Base-by-base conservation (phyloP, 352 stramenopile species). In the Globisporangium nodosum region DNA sequence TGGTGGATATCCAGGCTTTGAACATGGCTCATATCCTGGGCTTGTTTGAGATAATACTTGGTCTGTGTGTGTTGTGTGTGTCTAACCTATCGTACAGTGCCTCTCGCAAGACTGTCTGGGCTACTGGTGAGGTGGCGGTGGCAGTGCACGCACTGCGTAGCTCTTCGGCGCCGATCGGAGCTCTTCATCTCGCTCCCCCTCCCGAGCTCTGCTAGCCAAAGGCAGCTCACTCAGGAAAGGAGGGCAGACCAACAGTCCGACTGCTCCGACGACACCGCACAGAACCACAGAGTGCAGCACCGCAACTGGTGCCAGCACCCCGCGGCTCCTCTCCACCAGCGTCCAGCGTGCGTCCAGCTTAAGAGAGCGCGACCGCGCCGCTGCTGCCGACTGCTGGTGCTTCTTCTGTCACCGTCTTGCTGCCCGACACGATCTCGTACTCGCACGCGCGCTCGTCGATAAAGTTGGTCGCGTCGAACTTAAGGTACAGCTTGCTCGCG, bases 401-500 rank as follows among this genome's bases (percentile, higher is more conserved):
- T 18, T 64, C 57, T 15, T 54, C 50, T 6, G 57, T 67, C 20
- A 87, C 66, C 5, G 60, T 79, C 74, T 91, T 91, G 66, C 56
- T 76, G 57, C 78, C 81, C 5, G 70, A 72, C 16, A 88, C 61
- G 55, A 91, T 77, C 63, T 88, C 68, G 63, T 91, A 91, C 63
- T 85, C 56, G 68, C 81, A 91, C 46, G 56, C 66, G 11, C 68
- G 77, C 56, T 72, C 77, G 66, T 88, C 75, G 54, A 91, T 89
- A 39, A 86, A 87, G 66, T 91, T 91, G 31, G 69, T 77, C 43
- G 74, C 65, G 66, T 91, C 81, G 53, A 91, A 91, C 60, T 91
- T 91, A 52, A 91, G 71, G 61, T 89, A 91, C 49, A 91, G 66
- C 52, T 82, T 87, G 20, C 63, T 71, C 35, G 81, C 81, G 24